Base-by-base conservation (phyloP, 202 grass and related monocot genomes). In the Elaeis oleifera region DNA sequence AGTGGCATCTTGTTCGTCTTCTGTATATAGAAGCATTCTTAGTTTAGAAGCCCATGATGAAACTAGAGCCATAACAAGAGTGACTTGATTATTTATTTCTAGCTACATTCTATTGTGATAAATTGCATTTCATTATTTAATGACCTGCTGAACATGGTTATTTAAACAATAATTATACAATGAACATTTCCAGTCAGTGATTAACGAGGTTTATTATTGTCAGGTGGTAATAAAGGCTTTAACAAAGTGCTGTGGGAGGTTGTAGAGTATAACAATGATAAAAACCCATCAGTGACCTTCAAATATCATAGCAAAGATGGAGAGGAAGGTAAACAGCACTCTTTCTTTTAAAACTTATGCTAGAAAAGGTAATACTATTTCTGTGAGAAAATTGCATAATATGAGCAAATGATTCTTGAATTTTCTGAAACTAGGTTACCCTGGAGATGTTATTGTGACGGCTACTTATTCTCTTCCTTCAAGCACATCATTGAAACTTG, bases 161-260 rank as follows among this genome's bases (percentile, higher is more conserved):
- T 44, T 44, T 14, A 8, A 44, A 44, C 36, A 44, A 44, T 44
- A 2, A 9, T 44, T 44, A 2, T 44, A 44, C 36, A 44, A 44
- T 13, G 36, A 44, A 44, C 11, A 44, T 44, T 44, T 44, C 9
- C 36, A 44, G 11, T 44, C 9, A 44, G 36, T 44, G 36, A 14
- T 44, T 44, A 44, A 44, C 13, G 36, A 44, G 36, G 9, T 28
- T 16, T 51, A 29, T 22, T 27, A 53, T 54, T 13, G 61, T 18
- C 67, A 96, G 84, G 91, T 66, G 81, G 84, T 3, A 59, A 84
- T 72, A 96, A 72, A 53, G 87, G 92, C 18, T 96, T 85, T 67
- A 84, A 96, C 74, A 90, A 96, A 58, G 79, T 91, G 26, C 18
- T 91, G 24, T 91, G 92, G 87, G 87, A 86, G 72, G 77, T 81